Percentiles rank a stretch among this genome's conserved stretches.
These are phyloP conservation scores for Acrocalymma vagum DNA, from an alignment of 2,329 filamentous ascomycete genomes.

Conservation along the genomic window DNA sequence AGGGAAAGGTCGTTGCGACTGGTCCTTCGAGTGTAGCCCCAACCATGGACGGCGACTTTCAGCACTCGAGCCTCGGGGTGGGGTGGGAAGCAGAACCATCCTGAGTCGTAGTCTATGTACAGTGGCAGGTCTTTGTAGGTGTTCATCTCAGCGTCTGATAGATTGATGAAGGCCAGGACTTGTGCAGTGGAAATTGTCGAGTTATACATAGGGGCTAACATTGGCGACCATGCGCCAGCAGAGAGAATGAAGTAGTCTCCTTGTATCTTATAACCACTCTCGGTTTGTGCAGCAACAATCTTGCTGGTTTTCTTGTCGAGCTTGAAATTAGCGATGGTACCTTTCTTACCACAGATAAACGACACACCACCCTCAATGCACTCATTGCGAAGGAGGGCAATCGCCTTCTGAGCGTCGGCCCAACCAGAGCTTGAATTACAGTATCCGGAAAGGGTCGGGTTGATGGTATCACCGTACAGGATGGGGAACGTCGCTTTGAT, in stretches of 20 bases:
- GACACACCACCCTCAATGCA: constrained; percentile 14
- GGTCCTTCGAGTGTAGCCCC: constrained; percentile 62
- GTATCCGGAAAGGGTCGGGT: constrained; percentile 14
- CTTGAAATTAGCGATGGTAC: constrained; percentile 10
- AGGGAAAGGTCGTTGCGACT: constrained; percentile 10
- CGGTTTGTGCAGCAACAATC: constrained; percentile 10
- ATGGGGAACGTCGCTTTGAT: constrained; percentile 35
- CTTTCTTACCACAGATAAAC: constrained; percentile 11
- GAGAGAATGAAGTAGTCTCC: constrained; percentile 33
- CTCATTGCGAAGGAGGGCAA: constrained; percentile 6
- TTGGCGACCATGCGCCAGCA: constrained; percentile 36
- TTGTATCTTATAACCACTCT: constrained; percentile 7
- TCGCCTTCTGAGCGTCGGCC: constrained; percentile 27
- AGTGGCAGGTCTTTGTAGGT: constrained; percentile 12
- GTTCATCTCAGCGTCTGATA: constrained; percentile 6
- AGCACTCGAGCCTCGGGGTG: constrained; percentile 61
- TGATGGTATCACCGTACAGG: constrained; percentile 2
- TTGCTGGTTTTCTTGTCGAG: constrained; percentile 1
- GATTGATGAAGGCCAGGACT: constrained; percentile 16
- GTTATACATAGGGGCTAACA: constrained; percentile 12
- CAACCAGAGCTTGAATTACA: constrained; percentile 19
- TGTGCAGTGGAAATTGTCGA: constrained; percentile 17
- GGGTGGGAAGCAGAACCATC: constrained; percentile 66
- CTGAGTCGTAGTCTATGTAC: constrained; percentile 40
- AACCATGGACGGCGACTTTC: constrained; percentile 75